phyloP scores from a whole-genome alignment of 257 asterid species.

The Nicotiana obtusifolia region DNA sequence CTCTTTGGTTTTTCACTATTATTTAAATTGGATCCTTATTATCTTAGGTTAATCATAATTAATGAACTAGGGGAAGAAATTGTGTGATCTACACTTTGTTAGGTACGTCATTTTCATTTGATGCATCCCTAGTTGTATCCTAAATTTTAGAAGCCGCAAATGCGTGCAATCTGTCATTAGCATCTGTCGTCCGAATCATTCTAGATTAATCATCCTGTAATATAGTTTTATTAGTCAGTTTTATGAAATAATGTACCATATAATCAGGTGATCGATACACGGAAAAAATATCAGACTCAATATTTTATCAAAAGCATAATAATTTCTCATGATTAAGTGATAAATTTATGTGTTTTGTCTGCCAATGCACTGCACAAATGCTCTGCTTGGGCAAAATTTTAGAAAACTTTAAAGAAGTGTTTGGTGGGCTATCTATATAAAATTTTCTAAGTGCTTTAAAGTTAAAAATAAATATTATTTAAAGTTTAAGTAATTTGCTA shows the following conservation, averaged over 20 bases:
- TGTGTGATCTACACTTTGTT: not conserved
- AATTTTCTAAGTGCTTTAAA: not conserved
- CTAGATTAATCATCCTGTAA: not conserved
- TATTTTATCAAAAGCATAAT: not conserved
- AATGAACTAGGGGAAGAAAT: not conserved
- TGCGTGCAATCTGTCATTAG: not conserved
- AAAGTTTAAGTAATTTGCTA: not conserved
- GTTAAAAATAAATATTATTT: too few relatives aligned
- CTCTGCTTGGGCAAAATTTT: not conserved
- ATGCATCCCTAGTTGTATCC: not conserved
- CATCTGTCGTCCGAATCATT: not conserved
- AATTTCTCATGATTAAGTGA: not conserved
- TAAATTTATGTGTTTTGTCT: not conserved
- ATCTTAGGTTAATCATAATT: constrained; percentile 1
- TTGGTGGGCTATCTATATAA: not conserved
- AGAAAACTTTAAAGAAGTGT: not conserved
- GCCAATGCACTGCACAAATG: not conserved
- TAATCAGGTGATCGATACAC: too few relatives aligned
- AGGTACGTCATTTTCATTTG: not conserved
- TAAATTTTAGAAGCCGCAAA: constrained; percentile 4
- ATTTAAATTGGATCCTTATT: not conserved
- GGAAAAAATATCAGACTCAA: not conserved
- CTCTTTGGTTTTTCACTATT: not conserved
- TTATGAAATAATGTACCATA: not conserved
- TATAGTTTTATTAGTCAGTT: not conserved